Conservation (phyloP, 2,329 filamentous ascomycete species). For the Plectosphaerella cucumerina region DNA sequence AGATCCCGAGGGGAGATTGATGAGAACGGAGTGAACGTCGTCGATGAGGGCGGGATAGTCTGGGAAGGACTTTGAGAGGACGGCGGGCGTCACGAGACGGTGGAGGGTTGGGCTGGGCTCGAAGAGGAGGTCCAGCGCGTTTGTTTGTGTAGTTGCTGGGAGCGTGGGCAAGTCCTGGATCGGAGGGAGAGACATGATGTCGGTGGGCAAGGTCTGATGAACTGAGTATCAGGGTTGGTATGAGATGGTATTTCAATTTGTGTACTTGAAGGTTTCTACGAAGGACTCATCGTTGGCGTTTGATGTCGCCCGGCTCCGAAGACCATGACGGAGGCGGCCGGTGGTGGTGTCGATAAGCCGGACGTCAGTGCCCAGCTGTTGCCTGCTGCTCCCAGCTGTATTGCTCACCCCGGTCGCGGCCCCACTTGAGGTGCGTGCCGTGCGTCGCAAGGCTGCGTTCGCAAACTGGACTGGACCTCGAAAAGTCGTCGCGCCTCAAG, state of each 20-base stretch:
- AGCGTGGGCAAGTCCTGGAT: slow-evolving; percentile 45
- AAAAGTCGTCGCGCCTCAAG: slow-evolving; percentile 6
- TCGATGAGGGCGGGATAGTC: slow-evolving; percentile 69
- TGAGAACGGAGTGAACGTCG: slow-evolving; percentile 60
- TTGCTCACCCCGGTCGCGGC: too few relatives aligned
- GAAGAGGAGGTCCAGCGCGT: slow-evolving; percentile 73
- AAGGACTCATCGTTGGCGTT: too few relatives aligned
- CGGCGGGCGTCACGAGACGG: slow-evolving; percentile 61
- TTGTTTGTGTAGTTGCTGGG: slow-evolving; percentile 48
- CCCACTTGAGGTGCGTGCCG: neutral
- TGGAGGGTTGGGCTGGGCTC: slow-evolving; percentile 77
- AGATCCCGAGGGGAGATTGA: slow-evolving; percentile 50
- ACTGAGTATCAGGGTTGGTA: too few relatives aligned
- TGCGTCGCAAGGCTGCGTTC: slow-evolving; percentile 8
- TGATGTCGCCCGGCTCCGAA: neutral
- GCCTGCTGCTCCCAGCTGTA: slow-evolving; percentile 5
- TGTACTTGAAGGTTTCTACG: neutral
- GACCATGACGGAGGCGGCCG: neutral
- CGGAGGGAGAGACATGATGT: neutral
- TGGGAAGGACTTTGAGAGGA: slow-evolving; percentile 52
- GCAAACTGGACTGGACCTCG: too few relatives aligned
- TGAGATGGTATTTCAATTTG: neutral
- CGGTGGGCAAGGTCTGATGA: too few relatives aligned
- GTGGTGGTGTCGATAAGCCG: slow-evolving; percentile 1
- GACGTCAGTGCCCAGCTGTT: slow-evolving; percentile 6